Conservation (phyloP, 192 early-diverging fungal genomes). For the Backusella liffmaniae region DNA sequence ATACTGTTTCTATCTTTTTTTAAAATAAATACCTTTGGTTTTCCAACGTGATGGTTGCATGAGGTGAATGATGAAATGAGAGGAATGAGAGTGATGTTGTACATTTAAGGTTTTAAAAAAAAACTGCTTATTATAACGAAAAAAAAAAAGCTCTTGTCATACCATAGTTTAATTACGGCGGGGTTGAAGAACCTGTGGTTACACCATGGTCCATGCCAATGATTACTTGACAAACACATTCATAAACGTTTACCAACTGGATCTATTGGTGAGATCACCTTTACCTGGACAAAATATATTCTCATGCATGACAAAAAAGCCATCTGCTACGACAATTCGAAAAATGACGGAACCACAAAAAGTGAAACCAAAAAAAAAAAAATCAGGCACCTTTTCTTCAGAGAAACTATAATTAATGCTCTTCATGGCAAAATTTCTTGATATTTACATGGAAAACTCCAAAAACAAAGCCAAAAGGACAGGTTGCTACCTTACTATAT, state of each 20-base stretch:
- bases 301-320: too few species aligned
- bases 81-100: background rate
- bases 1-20: background rate
- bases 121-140: background rate
- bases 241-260: too few species aligned
- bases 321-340: too few species aligned
- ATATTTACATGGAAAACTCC: too few species aligned
- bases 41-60: slow-evolving; percentile 7
- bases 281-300: too few species aligned
- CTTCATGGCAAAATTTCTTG: too few species aligned
- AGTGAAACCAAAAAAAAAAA: too few species aligned
- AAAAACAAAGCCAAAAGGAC: background rate
- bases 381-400: too few species aligned
- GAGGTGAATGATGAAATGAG: slow-evolving; percentile 1
- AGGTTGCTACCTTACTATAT: background rate
- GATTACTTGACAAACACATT: too few species aligned
- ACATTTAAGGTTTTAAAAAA: background rate
- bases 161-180: background rate
- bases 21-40: slow-evolving; percentile 1
- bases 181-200: background rate
- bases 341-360: too few species aligned
- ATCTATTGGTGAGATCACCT: too few species aligned
- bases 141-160: background rate
- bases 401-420: too few species aligned
- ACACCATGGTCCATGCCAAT: background rate